Evolutionary conservation across 495 filamentous ascomycete genomes (phyloP).

Genomic region (Penicillium manginii): DNA sequence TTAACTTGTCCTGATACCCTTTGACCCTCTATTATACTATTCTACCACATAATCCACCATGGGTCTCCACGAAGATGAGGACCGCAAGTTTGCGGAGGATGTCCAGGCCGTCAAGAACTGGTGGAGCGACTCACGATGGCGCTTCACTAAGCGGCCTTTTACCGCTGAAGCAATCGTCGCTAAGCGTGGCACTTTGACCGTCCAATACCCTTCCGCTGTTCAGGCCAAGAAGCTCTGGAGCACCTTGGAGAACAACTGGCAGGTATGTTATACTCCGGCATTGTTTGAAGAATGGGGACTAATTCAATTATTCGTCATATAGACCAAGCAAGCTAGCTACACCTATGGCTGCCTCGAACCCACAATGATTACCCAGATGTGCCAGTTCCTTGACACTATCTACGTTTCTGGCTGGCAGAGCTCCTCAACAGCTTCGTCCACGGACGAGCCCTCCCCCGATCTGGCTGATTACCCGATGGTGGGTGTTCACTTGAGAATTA

Average conservation of each 20-base stretch:
- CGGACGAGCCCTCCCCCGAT: constrained; percentile 96
- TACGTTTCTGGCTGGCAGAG: constrained; percentile 99
- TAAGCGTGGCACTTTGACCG: constrained; percentile 89
- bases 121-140: constrained; percentile 93
- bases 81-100: constrained; percentile 77
- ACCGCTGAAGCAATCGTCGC: constrained; percentile 96
- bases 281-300: neutral
- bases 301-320: constrained; percentile 5
- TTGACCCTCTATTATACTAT: constrained; percentile 8
- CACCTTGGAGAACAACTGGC: constrained; percentile 82
- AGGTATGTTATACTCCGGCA: constrained; percentile 52
- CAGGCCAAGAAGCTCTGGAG: constrained; percentile 94
- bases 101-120: constrained; percentile 87
- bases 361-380: constrained; percentile 99
- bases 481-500: constrained; percentile 27
- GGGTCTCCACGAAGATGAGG: constrained; percentile 69
- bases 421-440: constrained; percentile 90
- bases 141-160: constrained; percentile 88
- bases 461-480: constrained; percentile 98
- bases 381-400: constrained; percentile 96
- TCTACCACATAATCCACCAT: constrained; percentile 37
- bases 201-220: constrained; percentile 86
- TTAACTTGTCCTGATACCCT: neutral
- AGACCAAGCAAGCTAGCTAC: constrained; percentile 84
- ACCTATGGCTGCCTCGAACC: constrained; percentile 98